Base-by-base conservation (phyloP, 2,329 filamentous ascomycete genomes). In the Pseudocercospora pini-densiflorae region DNA sequence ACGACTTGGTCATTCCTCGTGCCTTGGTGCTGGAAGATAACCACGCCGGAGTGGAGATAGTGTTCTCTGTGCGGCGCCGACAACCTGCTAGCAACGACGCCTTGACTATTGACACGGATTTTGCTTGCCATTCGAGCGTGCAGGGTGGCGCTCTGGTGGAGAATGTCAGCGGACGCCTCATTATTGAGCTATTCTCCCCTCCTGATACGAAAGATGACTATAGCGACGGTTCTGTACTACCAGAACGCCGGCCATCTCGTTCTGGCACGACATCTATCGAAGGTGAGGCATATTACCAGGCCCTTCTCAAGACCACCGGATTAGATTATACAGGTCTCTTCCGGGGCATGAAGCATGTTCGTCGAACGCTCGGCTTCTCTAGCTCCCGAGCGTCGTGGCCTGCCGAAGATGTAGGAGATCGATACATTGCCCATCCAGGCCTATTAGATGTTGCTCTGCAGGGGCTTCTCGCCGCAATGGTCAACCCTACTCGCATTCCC, bases 381-480 rank as follows among this genome's bases (percentile, higher is more conserved):
- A 66, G 63, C 21, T 61, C 68, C 31, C 8, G 55, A 2, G 68
- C 68, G 19, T 68, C 68, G 9, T 70, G 68, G 68, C 51, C 63
- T 36, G 63, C 59, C 54, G 66, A 70, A 60, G 68, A 68, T 14
- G 65, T 70, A 19, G 68, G 65, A 5, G 59, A 54, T 33, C 54
- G 31, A 16, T 68, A 68, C 60, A 33, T 71, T 2, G 55, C 77
- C 7, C 76, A 79, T 61, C 78, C 78, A 1, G 72, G 68, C 0
- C 49, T 67, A 12, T 65, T 79, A 1, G 78, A 80, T 53, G 72
- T 69, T 16, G 74, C 74, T 0, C 68, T 80, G 14, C 78, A 80
- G 58, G 67, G 73, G 0, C 65, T 75, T 19, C 53, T 78, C 21
- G 68, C 73, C 2, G 78, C 79, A 1, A 70, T 71, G 53, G 70